Percentiles rank a stretch among this genome's conserved stretches.
These are phyloP conservation scores for Aureobasidium sp. DNA, from an alignment of 2,329 filamentous ascomycete species.

Conservation along the genomic window DNA sequence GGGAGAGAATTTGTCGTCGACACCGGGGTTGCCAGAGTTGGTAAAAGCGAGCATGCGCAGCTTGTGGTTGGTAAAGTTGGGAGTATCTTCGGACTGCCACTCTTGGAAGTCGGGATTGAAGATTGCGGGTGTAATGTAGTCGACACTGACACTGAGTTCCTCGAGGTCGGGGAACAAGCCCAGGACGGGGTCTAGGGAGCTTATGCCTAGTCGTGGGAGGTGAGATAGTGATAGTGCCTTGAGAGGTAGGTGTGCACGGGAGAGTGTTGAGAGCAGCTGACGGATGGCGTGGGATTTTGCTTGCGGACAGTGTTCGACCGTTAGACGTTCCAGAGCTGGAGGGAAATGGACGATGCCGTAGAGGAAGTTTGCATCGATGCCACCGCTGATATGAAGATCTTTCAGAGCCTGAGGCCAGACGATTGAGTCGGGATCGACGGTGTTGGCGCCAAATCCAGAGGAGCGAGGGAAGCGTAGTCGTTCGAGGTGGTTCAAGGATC, in stretches of 20 bases:
- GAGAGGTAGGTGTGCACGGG: conserved; percentile 20
- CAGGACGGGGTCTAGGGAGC: conserved; percentile 34
- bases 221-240: conserved; percentile 33
- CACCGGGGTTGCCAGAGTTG: conserved; percentile 29
- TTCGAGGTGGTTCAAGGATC: conserved; percentile 37
- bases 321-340: conserved; percentile 28
- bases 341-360: conserved; percentile 28
- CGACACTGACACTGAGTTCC: conserved; percentile 36
- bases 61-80: conserved; percentile 21
- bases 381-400: conserved; percentile 37
- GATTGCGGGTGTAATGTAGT: conserved; percentile 37
- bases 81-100: not conserved
- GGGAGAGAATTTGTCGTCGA: conserved; percentile 32
- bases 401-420: conserved; percentile 38
- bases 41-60: conserved; percentile 34
- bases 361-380: conserved; percentile 35
- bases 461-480: conserved; percentile 34
- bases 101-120: conserved; percentile 26
- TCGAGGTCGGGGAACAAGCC: conserved; percentile 32
- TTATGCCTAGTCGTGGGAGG: conserved; percentile 32
- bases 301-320: conserved; percentile 36
- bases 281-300: conserved; percentile 30
- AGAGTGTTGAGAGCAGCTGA: conserved; percentile 30
- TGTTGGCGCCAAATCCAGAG: conserved; percentile 22
- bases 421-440: conserved; percentile 18